Base-by-base conservation (phyloP, 2,329 filamentous ascomycete species). In the Passalora sequoiae region DNA sequence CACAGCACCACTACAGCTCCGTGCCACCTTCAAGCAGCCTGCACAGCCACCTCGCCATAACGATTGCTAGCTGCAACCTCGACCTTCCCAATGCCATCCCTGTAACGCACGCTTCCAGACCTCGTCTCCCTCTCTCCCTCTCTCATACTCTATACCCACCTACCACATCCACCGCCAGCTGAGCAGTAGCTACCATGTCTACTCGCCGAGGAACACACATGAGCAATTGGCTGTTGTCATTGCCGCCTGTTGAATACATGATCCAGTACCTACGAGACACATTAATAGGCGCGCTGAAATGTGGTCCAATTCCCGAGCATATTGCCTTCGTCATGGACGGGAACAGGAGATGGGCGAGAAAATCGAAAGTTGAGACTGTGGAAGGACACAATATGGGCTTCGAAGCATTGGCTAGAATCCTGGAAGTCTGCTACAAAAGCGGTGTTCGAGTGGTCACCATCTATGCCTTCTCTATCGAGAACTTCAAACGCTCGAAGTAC, bases 291-390 rank as follows among this genome's bases (percentile, higher is more conserved):
- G 85, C 89, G 38, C 70, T 97, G 41, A 83, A 83, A 61, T 91
- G 96, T 67, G 92, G 92, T 0, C 88, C 89, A 2, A 84, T 98
- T 43, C 92, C 92, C 7, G 83, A 88, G 60, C 92, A 98, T 78
- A 80, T 98, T 48, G 92, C 92, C n/a, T 98, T 98, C 62, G 91
- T 96, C 57, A 98, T 98, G 92, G 92, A 98, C 65, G 92, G 92
- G 43, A 98, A 98, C 69, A 75, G 92, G 59, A 84, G 92, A 33
- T 98, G 94, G 70, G 92, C 92, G 10, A 78, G 86, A 49, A 85
- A 77, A 51, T 88, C 92, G 69, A 82, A 91, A 53, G 95, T 98
- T 64, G 92, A 98, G 71, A 95, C 89, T 0, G 83, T 97, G 24
- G 91, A 98, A 68, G 92, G 92, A 17, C 92, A 98, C 65, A 89